A percentile compares a stretch with the other conserved stretches of the same genome.
phyloP scores from a whole-genome alignment of 1,284 basidiomycete genomes.

The Takashimella koratensis region DNA sequence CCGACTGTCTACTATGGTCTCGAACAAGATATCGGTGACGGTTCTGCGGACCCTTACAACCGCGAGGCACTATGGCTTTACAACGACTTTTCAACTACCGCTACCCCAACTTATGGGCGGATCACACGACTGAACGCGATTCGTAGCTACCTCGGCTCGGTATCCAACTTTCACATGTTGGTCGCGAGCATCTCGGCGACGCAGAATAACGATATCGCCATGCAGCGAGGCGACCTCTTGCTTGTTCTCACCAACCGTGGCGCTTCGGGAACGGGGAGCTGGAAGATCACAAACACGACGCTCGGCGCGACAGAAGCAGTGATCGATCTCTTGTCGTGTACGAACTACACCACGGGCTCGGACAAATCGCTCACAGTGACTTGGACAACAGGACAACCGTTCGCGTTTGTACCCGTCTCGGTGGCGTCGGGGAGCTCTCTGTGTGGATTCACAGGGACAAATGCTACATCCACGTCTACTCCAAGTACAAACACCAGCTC shows the following conservation, averaged over 20 bases:
- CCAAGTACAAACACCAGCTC: slow-evolving; percentile 2
- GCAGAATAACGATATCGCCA: slow-evolving; percentile 59
- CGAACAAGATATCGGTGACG: slow-evolving; percentile 57
- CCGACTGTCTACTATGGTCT: slow-evolving; percentile 63
- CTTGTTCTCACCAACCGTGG: slow-evolving; percentile 62
- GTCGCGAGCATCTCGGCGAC: slow-evolving; percentile 56
- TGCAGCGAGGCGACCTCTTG: slow-evolving; percentile 64
- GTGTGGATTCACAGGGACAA: no score
- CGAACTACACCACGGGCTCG: slow-evolving; percentile 15
- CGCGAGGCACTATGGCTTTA: slow-evolving; percentile 76
- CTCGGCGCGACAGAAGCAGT: slow-evolving; percentile 21
- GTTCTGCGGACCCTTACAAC: slow-evolving; percentile 54
- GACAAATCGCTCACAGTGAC: slow-evolving; percentile 24
- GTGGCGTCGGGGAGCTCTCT: slow-evolving; percentile 18
- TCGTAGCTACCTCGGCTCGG: slow-evolving; percentile 59
- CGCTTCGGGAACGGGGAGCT: slow-evolving; percentile 13
- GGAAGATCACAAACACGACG: slow-evolving; percentile 14
- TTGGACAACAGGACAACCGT: slow-evolving; percentile 30
- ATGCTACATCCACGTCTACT: no score
- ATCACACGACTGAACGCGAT: slow-evolving; percentile 65
- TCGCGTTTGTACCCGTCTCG: slow-evolving; percentile 15
- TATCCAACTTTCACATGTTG: slow-evolving; percentile 53
- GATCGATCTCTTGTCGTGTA: slow-evolving; percentile 35
- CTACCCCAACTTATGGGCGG: slow-evolving; percentile 60
- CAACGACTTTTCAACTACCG: no score